Evolutionary conservation across 2,329 filamentous ascomycete genomes (phyloP).

Genomic region (Metarhizium guizhouense): DNA sequence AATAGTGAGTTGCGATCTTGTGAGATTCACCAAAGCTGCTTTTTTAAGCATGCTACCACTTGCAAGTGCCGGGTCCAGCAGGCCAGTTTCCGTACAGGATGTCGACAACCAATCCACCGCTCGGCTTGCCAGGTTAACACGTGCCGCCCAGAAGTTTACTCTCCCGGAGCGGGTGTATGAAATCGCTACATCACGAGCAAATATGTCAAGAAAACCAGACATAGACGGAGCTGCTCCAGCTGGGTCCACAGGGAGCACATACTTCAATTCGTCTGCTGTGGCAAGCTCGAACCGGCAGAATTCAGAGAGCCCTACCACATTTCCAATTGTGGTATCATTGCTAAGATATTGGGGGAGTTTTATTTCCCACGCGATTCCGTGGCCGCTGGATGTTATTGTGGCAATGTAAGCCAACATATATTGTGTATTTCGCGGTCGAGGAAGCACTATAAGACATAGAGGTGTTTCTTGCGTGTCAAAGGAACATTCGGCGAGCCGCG

Average conservation of each 20-base stretch:
- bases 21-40: constrained; percentile 69
- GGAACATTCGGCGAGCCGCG: constrained; percentile 37
- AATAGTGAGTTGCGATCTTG: constrained; percentile 69
- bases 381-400: constrained; percentile 71
- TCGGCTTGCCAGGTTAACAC: constrained; percentile 50
- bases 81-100: constrained; percentile 69
- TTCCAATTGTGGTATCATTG: constrained; percentile 11
- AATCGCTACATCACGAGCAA: constrained; percentile 76
- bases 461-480: constrained; percentile 61
- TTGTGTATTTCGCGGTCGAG: constrained; percentile 47
- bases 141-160: constrained; percentile 78
- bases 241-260: constrained; percentile 76
- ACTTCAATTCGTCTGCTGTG: constrained; percentile 47
- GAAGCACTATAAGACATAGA: constrained; percentile 70
- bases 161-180: constrained; percentile 70
- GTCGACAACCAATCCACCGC: constrained; percentile 75
- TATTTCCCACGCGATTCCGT: constrained; percentile 75
- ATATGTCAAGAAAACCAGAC: constrained; percentile 76
- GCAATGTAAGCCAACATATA: constrained; percentile 60
- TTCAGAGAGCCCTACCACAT: constrained; percentile 39
- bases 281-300: constrained; percentile 66
- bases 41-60: constrained; percentile 84
- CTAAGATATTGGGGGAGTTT: constrained; percentile 42
- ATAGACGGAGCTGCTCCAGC: constrained; percentile 64
- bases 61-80: constrained; percentile 63